Base-by-base conservation (phyloP, 1,284 basidiomycete species). In the Coniferiporia weirii region DNA sequence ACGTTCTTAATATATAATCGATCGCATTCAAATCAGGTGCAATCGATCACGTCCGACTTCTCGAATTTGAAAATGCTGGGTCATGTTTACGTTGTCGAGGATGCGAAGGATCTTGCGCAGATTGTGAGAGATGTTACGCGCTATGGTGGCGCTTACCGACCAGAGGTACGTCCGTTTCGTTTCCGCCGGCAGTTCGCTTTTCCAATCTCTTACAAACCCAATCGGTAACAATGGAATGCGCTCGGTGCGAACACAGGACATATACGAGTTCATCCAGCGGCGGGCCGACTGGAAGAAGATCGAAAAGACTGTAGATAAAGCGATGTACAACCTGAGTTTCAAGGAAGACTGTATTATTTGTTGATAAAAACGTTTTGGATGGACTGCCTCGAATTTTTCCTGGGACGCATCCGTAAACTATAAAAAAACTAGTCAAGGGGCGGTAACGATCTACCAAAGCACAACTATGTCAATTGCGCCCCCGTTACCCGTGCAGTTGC, bases 281-380 rank as follows among this genome's bases (percentile, higher is more conserved):
- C 80, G 95, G 44, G 89, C 91, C 4, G 95, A 98, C 72, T 97
- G 95, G 95, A 95, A 96, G 75, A 93, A 91, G 75, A 97, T 97
- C 64, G 93, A 97, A 71, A 95, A 93, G 72, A 87, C 84, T 15
- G 95, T 97, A 47, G 94, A 97, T 75, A 94, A 95, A 76, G 87
- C 91, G 55, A 91, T 96, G 93, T 96, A 95, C 75, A 94, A 93
- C 68, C 73, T 95, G 58, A 93, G 90, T 66, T 93, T 95, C 68
- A 91, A 88, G 69, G 93, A 95, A 70, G 93, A 95, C 70, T 95
- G 93, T 76, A 70, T 87, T 35, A 71, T 89, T 59, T 75, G 71
- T 63, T 77, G 64, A 72, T 38, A 34, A 22, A 35, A 47, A 13
- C 40, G 49, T 50, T n/a, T 38, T 20, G 22, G 34, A 40, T 40